These are phyloP conservation scores for Eucalyptus marginata DNA, from an alignment of 345 rosid genomes.

Conservation along the genomic window DNA sequence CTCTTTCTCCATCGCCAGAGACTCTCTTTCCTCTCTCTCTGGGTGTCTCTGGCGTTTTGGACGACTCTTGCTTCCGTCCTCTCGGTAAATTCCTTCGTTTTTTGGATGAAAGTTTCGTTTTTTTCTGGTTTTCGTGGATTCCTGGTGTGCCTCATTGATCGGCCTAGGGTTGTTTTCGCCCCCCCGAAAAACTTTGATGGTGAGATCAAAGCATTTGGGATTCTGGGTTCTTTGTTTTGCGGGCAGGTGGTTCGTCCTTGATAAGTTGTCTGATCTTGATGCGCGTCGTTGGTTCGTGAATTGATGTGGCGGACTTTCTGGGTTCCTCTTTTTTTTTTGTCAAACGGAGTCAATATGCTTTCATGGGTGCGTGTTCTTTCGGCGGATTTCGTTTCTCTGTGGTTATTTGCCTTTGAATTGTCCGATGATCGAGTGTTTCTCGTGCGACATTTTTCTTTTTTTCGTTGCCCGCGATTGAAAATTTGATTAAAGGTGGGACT, in stretches of 20 bases:
- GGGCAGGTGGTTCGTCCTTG: neutral
- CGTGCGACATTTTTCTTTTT: neutral
- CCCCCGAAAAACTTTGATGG: neutral
- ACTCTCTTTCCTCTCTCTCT: neutral
- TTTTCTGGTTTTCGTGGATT: neutral
- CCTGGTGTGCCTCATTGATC: neutral
- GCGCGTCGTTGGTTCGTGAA: neutral
- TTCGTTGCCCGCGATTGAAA: neutral
- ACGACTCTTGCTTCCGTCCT: neutral
- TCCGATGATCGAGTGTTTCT: neutral
- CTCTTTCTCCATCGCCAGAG: neutral
- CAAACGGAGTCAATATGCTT: neutral
- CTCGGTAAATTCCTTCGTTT: neutral
- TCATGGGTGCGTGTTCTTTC: neutral
- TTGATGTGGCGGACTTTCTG: neutral
- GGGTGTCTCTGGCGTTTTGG: neutral
- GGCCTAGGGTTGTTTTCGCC: neutral
- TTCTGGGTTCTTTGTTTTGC: neutral
- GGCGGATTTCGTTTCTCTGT: neutral
- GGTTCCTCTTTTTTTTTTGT: neutral
- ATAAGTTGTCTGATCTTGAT: neutral
- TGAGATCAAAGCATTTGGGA: neutral
- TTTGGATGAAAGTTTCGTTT: neutral
- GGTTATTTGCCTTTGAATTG: neutral
- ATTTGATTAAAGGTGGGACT: neutral